A percentile compares a stretch with the other conserved stretches of the same genome.
Conservation (phyloP, 176 grass and related monocot species). For the Ananas comosus region DNA sequence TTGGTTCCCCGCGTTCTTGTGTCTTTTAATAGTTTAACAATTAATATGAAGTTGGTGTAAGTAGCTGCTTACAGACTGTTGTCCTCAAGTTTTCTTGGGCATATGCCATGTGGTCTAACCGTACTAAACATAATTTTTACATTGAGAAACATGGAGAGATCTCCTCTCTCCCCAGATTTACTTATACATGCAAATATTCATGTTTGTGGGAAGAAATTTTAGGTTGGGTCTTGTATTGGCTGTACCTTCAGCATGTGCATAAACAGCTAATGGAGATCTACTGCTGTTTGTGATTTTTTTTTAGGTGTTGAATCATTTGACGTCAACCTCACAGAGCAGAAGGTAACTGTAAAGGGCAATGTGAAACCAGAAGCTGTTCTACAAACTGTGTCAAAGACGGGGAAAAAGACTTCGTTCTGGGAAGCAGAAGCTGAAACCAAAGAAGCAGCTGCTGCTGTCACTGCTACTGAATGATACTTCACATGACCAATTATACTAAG, state of each 20-base stretch:
- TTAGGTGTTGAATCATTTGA: slow-evolving; percentile 78
- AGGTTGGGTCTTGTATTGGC: not conserved
- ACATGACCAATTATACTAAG: not conserved
- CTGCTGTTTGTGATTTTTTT: slow-evolving; percentile 9
- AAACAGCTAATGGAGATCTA: not conserved
- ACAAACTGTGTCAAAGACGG: slow-evolving; percentile 83
- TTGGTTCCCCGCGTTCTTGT: not conserved
- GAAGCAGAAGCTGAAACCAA: slow-evolving; percentile 35
- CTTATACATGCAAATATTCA: too few relatives aligned
- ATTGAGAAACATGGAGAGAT: too few relatives aligned
- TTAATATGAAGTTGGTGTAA: not conserved
- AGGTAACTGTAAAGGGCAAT: slow-evolving; percentile 90
- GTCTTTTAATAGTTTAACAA: not conserved
- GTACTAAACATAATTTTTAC: too few relatives aligned
- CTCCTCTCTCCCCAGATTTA: too few relatives aligned
- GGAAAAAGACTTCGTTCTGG: slow-evolving; percentile 89
- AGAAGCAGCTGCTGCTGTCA: not conserved
- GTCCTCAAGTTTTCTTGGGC: too few relatives aligned
- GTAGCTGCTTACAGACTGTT: not conserved
- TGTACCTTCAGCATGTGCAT: not conserved
- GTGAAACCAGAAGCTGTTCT: slow-evolving; percentile 77
- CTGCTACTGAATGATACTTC: slow-evolving; percentile 4
- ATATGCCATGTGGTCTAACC: too few relatives aligned
- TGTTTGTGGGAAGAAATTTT: too few relatives aligned
- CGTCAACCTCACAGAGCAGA: slow-evolving; percentile 70